Conservation (phyloP, 495 filamentous ascomycete genomes). For the Xylaria intraflava region DNA sequence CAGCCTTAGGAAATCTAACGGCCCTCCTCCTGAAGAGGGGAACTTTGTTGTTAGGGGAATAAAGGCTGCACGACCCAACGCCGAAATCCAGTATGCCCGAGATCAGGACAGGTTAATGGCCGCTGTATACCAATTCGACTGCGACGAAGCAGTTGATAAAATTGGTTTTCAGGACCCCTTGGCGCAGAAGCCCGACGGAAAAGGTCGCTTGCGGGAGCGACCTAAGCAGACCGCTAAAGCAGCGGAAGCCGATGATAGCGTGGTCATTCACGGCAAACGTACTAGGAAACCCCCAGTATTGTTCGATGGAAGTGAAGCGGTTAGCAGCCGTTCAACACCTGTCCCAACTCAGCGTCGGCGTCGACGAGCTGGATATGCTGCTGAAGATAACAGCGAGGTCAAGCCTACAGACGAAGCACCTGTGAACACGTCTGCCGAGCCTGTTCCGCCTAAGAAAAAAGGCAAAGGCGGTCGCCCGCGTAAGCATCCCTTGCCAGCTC, state of each 20-base stretch:
- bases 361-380: slow-evolving; percentile 3
- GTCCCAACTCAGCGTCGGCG: slow-evolving; percentile 31
- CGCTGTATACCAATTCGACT: slow-evolving; percentile 40
- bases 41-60: slow-evolving; percentile 36
- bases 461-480: slow-evolving; percentile 26
- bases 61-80: slow-evolving; percentile 31
- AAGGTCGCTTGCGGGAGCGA: slow-evolving; percentile 39
- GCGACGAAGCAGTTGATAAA: slow-evolving; percentile 31
- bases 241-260: slow-evolving; percentile 39
- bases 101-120: slow-evolving; percentile 42
- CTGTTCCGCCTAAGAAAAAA: slow-evolving; percentile 19
- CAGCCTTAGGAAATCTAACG: slow-evolving; percentile 13
- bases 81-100: slow-evolving; percentile 29
- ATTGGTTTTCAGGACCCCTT: slow-evolving; percentile 40
- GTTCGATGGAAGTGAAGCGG: slow-evolving; percentile 35
- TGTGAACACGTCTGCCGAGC: neutral
- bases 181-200: slow-evolving; percentile 40
- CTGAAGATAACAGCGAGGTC: slow-evolving; percentile 16
- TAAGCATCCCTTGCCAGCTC: slow-evolving; percentile 15
- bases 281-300: slow-evolving; percentile 35
- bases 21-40: slow-evolving; percentile 8
- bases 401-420: neutral
- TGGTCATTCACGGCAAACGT: slow-evolving; percentile 37
- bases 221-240: slow-evolving; percentile 41
- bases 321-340: slow-evolving; percentile 37